These are phyloP conservation scores for Naganishia onofrii DNA, from an alignment of 768 basidiomycete genomes.

Conservation along the genomic window DNA sequence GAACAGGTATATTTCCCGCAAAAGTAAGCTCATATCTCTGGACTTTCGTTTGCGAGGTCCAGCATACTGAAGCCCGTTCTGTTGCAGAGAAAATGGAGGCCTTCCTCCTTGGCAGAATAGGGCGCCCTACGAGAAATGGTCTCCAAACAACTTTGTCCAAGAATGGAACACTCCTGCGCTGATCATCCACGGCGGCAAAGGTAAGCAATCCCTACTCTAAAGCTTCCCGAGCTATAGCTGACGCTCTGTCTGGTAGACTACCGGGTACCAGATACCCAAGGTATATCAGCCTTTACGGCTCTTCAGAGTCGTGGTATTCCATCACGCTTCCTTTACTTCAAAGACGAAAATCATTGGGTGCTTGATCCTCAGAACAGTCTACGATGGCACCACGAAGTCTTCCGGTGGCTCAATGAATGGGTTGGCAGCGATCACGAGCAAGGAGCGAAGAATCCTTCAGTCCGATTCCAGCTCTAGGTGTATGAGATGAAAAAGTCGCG, in stretches of 20 bases:
- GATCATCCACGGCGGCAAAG: conserved; percentile 76
- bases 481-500: not conserved
- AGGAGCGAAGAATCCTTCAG: not conserved
- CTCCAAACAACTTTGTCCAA: conserved; percentile 70
- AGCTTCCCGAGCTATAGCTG: not conserved
- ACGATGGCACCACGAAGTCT: conserved; percentile 86
- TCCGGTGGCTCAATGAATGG: conserved; percentile 74
- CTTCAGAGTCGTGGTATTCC: conserved; percentile 64
- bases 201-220: conserved; percentile 19
- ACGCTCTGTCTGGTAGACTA: conserved; percentile 59
- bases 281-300: conserved; percentile 56
- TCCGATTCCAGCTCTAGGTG: conserved; percentile 11
- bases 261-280: conserved; percentile 78
- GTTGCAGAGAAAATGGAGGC: conserved; percentile 37
- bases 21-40: conserved; percentile 9
- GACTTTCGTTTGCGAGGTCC: not conserved
- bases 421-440: conserved; percentile 37
- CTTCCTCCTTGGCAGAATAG: conserved; percentile 34
- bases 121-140: conserved; percentile 42
- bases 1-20: conserved; percentile 62
- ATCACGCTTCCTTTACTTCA: conserved; percentile 76
- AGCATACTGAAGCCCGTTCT: not conserved
- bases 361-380: conserved; percentile 60
- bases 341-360: conserved; percentile 89
- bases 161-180: conserved; percentile 85